These are phyloP conservation scores for Colletotrichum brevisporum DNA, from an alignment of 2,329 filamentous ascomycete genomes.

Conservation along the genomic window DNA sequence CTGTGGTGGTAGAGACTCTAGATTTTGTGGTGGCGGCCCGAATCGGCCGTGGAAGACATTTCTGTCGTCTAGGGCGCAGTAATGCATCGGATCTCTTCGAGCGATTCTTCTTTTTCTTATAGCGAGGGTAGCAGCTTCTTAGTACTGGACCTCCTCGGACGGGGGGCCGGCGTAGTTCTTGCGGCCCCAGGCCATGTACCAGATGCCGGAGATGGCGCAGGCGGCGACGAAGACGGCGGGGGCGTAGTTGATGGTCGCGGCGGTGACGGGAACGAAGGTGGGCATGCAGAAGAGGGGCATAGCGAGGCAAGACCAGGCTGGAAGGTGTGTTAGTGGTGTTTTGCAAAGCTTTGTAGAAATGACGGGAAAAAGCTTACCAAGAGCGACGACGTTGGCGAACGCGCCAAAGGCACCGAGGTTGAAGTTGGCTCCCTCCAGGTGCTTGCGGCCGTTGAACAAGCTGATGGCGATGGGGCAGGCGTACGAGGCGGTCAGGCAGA, in stretches of 20 bases:
- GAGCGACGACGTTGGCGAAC: conserved; percentile 74
- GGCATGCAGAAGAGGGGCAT: conserved; percentile 84
- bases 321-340: conserved; percentile 45
- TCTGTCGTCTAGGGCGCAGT: background rate
- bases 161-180: conserved; percentile 77
- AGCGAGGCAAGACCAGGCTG: conserved; percentile 76
- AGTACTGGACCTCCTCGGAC: conserved; percentile 54
- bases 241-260: conserved; percentile 78
- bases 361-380: conserved; percentile 63
- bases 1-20: conserved; percentile 2
- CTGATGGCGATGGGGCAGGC: conserved; percentile 77
- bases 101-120: background rate
- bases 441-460: conserved; percentile 71
- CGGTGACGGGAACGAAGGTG: conserved; percentile 70
- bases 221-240: conserved; percentile 81
- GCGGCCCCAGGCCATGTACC: conserved; percentile 80
- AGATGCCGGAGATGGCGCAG: conserved; percentile 70
- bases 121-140: background rate
- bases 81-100: background rate
- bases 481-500: conserved; percentile 78
- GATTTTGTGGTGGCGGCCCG: background rate
- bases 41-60: background rate
- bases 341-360: conserved; percentile 18
- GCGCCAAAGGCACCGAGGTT: conserved; percentile 73
- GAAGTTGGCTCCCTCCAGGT: conserved; percentile 70